Conservation (phyloP, 139 green algal species). For the Micromonas pusilla region DNA sequence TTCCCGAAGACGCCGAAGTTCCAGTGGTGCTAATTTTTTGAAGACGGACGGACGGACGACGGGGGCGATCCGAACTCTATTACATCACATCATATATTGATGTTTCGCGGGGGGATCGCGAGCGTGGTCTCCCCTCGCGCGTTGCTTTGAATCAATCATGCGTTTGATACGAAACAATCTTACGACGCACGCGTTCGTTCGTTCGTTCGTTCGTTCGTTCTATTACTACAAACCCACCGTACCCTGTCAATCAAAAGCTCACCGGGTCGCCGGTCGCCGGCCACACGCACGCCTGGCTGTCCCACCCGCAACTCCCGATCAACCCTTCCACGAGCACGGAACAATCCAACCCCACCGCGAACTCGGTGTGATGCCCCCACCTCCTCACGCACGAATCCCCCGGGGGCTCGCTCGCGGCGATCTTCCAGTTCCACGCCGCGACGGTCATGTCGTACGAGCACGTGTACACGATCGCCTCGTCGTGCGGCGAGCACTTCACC, state of each 20-base stretch:
- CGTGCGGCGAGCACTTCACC: slow-evolving; percentile 82
- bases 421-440: slow-evolving; percentile 76
- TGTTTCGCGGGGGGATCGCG: too few relatives aligned
- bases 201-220: too few relatives aligned
- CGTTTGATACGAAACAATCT: too few relatives aligned
- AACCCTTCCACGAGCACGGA: slow-evolving; percentile 69
- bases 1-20: slow-evolving; percentile 42
- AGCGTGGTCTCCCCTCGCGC: too few relatives aligned
- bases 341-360: slow-evolving; percentile 75
- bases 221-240: not conserved
- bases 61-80: too few relatives aligned
- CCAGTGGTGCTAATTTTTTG: too few relatives aligned
- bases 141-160: too few relatives aligned
- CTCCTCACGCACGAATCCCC: slow-evolving; percentile 40
- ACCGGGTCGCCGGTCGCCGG: slow-evolving; percentile 38
- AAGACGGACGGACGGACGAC: too few relatives aligned
- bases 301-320: slow-evolving; percentile 67
- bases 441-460: slow-evolving; percentile 95
- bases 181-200: too few relatives aligned
- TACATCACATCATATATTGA: too few relatives aligned
- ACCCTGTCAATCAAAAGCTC: not conserved
- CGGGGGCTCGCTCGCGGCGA: too few relatives aligned
- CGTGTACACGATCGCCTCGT: slow-evolving; percentile 63
- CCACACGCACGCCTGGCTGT: slow-evolving; percentile 66
- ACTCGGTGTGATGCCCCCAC: slow-evolving; percentile 46